Evolutionary conservation across 129 eudicot species (phyloP), one percentile per base, ranked within the genome.

Genomic region (Erigeron canadensis): DNA sequence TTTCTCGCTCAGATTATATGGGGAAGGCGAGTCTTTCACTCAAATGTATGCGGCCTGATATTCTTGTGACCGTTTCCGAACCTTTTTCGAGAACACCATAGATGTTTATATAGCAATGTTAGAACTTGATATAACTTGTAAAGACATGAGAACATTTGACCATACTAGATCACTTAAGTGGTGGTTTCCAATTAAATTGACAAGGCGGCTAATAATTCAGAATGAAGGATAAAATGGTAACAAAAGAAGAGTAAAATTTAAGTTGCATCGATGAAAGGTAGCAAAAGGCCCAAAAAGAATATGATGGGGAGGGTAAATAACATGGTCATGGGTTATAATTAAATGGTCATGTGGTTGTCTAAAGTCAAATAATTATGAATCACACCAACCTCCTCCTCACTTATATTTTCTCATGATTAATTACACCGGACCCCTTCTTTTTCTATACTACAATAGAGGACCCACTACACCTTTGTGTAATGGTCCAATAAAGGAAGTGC

Each of bases 341-440:
- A 78, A 78, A 70, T 77, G 55, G 82, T 78, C 72, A 71, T 63
- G 77, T 71, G 71, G 67, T 71, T 45, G 77, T 63, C 77, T 71
- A 71, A 63, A 78, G 82, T 63, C 77, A 18, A 73, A 72, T 78
- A 63, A 78, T 78, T 63, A 78, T 78, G 77, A 78, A 63, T 38
- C 73, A 71, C 82, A 78, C 76, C 82, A 71, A 71, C 73, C 73
- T 63, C 73, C 73, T 63, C 67, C 67, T 71, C 67, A 63, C 77
- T 63, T 53, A 18, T 34, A 43, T 77, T 76, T 57, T 77, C 18
- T 23, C 64, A 62, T 69, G 38, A 77, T 77, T 70, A 61, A 69
- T 69, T 69, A 44, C 65, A 50, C 8, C 41, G 71, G 81, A 62
- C 81, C 81, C 75, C 65, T n/a, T 23, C 56, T 38, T 70, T 46